Percentiles rank a stretch among this genome's conserved stretches.
phyloP scores from a whole-genome alignment of 2,329 filamentous ascomycete species.

The Colletotrichum tropicicola region DNA sequence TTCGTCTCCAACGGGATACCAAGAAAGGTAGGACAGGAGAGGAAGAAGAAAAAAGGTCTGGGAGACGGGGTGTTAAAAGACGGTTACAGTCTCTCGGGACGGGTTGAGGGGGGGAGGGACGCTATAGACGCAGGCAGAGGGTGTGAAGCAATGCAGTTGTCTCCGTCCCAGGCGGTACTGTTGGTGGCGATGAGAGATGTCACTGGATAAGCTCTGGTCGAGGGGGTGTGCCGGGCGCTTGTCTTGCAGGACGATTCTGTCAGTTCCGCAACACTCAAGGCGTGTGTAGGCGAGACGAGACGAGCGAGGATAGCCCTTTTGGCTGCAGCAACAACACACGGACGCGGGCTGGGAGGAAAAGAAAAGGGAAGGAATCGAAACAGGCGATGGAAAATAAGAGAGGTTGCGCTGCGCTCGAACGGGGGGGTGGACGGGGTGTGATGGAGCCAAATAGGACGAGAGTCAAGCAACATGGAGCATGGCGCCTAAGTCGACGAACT shows the following conservation, averaged over 20 bases:
- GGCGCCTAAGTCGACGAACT: conserved; percentile 52
- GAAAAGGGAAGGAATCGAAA: conserved; percentile 32
- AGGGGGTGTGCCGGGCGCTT: conserved; percentile 45
- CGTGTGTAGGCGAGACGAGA: not conserved
- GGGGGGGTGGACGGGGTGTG: conserved; percentile 40
- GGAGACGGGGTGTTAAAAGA: conserved; percentile 29
- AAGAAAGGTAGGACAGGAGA: conserved; percentile 14
- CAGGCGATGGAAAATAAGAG: conserved; percentile 33
- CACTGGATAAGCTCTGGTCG: conserved; percentile 21
- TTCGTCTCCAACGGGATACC: not conserved
- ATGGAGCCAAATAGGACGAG: conserved; percentile 45
- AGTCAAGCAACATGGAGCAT: conserved; percentile 45
- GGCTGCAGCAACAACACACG: conserved; percentile 5
- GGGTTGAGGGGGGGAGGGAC: conserved; percentile 27
- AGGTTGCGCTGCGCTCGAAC: conserved; percentile 19
- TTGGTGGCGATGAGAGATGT: conserved; percentile 25
- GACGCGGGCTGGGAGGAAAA: conserved; percentile 19
- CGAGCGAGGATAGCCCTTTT: not conserved
- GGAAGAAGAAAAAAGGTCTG: conserved; percentile 14
- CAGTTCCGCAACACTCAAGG: not conserved
- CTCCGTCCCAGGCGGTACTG: conserved; percentile 26
- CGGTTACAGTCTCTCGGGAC: conserved; percentile 27
- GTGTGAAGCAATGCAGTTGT: conserved; percentile 33
- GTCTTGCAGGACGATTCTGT: conserved; percentile 40
- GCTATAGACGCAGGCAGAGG: conserved; percentile 37